These are phyloP conservation scores for Macadamia tetraphylla DNA, from an alignment of 164 flowering plant genomes.

Conservation along the genomic window DNA sequence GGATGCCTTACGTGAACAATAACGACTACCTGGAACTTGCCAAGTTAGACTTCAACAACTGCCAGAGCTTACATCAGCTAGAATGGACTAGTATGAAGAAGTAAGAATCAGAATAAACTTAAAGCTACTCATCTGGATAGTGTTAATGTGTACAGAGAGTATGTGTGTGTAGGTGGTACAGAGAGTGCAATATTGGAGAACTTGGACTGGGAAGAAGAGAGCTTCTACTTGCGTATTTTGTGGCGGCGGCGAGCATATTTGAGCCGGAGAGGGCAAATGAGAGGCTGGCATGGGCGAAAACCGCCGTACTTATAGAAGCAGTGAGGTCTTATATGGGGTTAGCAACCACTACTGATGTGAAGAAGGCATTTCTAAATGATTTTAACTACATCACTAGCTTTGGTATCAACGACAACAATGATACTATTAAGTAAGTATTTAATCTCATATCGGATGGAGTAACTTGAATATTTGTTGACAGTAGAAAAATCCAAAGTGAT, in stretches of 20 bases:
- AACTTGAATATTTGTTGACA: not conserved
- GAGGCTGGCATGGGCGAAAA: conserved; percentile 64
- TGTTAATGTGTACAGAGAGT: no score
- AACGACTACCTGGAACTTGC: conserved; percentile 58
- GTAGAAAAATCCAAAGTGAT: no score
- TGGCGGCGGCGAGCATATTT: conserved; percentile 51
- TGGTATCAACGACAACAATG: not conserved
- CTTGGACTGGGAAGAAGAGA: conserved; percentile 35
- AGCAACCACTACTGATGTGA: conserved; percentile 10
- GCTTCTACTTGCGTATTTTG: conserved; percentile 36
- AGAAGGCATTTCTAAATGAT: conserved; percentile 28
- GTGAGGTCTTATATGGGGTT: conserved; percentile 23
- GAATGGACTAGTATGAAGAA: conserved; percentile 4
- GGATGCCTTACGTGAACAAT: conserved; percentile 70
- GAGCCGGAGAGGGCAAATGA: conserved; percentile 50
- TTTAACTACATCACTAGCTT: conserved; percentile 12
- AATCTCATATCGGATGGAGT: no score
- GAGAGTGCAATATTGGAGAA: conserved; percentile 23
- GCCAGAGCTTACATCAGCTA: conserved; percentile 37
- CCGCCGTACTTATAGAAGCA: conserved; percentile 30
- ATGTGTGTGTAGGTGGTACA: conserved; percentile 58
- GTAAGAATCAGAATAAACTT: conserved; percentile 7
- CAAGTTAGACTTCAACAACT: conserved; percentile 52
- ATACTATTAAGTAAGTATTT: no score
- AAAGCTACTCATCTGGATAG: no score